Evolutionary conservation across 2,329 filamentous ascomycete species (phyloP).

Genomic region (Diaporthe capsici): DNA sequence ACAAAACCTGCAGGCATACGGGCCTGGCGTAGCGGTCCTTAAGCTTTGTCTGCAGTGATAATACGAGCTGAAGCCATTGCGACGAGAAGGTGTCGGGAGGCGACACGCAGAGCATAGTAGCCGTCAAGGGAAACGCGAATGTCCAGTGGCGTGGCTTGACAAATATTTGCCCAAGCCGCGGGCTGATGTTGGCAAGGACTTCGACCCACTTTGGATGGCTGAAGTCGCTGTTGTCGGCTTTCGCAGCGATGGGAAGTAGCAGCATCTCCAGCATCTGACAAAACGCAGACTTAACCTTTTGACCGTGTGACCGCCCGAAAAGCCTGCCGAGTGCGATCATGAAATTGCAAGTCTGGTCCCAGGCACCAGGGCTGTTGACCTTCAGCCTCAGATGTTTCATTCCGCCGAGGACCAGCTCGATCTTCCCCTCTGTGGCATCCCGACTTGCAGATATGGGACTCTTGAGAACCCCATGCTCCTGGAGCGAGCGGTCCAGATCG

Average conservation of each 20-base stretch:
- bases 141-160: conserved; percentile 94
- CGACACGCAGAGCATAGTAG: conserved; percentile 89
- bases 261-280: conserved; percentile 92
- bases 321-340: conserved; percentile 85
- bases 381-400: conserved; percentile 92
- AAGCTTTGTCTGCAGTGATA: conserved; percentile 82
- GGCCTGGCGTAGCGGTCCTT: conserved; percentile 87
- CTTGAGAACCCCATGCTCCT: conserved; percentile 79
- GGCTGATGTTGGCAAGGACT: conserved; percentile 83
- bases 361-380: conserved; percentile 79
- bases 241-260: conserved; percentile 87
- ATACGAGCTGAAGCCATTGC: conserved; percentile 88
- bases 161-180: conserved; percentile 86
- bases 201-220: conserved; percentile 88
- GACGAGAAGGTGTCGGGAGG: conserved; percentile 84
- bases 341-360: conserved; percentile 91
- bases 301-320: conserved; percentile 88
- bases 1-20: conserved; percentile 89
- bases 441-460: conserved; percentile 69
- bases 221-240: conserved; percentile 81
- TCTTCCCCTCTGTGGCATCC: conserved; percentile 81
- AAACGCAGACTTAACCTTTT: conserved; percentile 92
- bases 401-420: conserved; percentile 88
- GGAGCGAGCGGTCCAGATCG: conserved; percentile 84
- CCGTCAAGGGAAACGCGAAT: conserved; percentile 88